Evolutionary conservation across 257 asterid genomes (phyloP).

Genomic region (Perilla frutescens): DNA sequence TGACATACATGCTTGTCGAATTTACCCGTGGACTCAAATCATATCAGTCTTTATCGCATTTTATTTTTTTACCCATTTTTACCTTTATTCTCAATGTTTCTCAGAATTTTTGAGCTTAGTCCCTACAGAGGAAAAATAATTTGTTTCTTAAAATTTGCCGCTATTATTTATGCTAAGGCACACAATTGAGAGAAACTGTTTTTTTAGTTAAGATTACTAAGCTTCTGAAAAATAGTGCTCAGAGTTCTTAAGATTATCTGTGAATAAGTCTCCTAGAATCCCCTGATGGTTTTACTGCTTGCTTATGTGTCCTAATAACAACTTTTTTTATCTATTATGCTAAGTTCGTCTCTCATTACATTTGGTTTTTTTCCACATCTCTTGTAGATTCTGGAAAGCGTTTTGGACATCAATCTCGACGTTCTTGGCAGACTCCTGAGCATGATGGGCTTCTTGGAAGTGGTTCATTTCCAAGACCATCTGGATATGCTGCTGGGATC

Average conservation of each 20-base stretch:
- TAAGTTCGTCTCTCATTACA: conserved; percentile 12
- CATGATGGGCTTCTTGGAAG: conserved; percentile 99
- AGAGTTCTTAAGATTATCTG: not conserved
- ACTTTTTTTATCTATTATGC: not conserved
- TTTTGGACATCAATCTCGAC: conserved; percentile 59
- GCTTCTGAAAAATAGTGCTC: not conserved
- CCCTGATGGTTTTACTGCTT: conserved; percentile 11
- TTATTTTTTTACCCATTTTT: not conserved
- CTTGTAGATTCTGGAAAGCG: conserved; percentile 76
- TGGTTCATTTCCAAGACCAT: conserved; percentile 89
- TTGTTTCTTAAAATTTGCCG: conserved; percentile 4
- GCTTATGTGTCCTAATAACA: not conserved
- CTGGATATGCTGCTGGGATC: conserved; percentile 67
- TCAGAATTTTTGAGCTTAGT: conserved; percentile 1
- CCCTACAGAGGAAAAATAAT: not conserved
- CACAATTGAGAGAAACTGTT: conserved; percentile 16
- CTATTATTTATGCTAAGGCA: not conserved
- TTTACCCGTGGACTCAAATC: conserved; percentile 7
- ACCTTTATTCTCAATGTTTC: conserved; percentile 4
- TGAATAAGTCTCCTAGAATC: not conserved
- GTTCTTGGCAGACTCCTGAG: conserved; percentile 87
- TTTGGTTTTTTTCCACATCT: conserved; percentile 15
- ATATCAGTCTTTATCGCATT: conserved; percentile 16
- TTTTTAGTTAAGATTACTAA: not conserved
- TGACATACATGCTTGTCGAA: not conserved